Conservation (phyloP, 495 filamentous ascomycete genomes). For the Aspergillus haitiensis region DNA sequence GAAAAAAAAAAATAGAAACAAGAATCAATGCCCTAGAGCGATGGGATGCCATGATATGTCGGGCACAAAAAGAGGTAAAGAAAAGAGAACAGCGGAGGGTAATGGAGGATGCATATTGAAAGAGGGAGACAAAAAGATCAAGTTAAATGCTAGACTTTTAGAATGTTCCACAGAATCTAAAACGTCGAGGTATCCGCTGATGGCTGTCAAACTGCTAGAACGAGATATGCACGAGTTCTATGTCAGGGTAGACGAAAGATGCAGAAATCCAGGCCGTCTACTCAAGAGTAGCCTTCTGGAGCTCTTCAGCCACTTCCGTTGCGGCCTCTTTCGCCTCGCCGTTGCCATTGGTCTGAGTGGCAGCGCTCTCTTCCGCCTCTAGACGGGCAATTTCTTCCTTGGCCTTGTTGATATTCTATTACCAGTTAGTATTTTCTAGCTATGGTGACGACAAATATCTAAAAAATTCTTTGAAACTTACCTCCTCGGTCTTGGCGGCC, state of each 20-base stretch:
- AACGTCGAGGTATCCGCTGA: slow-evolving; percentile 20
- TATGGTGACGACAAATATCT: background rate
- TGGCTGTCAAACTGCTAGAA: slow-evolving; percentile 18
- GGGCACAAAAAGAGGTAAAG: background rate
- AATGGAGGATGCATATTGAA: slow-evolving; percentile 11
- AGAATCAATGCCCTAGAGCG: background rate
- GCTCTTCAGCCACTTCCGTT: slow-evolving; percentile 56
- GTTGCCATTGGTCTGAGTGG: slow-evolving; percentile 52
- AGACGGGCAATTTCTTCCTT: slow-evolving; percentile 66
- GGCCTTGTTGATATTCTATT: slow-evolving; percentile 70
- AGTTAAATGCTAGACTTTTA: slow-evolving; percentile 21
- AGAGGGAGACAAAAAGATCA: slow-evolving; percentile 11
- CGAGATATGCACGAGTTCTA: slow-evolving; percentile 18
- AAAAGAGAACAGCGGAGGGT: slow-evolving; percentile 1
- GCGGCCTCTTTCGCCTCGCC: slow-evolving; percentile 57
- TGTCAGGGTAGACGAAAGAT: background rate
- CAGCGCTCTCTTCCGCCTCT: slow-evolving; percentile 52
- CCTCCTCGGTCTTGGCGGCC: slow-evolving; percentile 85
- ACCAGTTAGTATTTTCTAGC: slow-evolving; percentile 19
- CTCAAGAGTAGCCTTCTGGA: slow-evolving; percentile 60
- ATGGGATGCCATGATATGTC: slow-evolving; percentile 2
- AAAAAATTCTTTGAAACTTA: slow-evolving; percentile 45
- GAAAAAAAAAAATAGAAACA: slow-evolving; percentile 15
- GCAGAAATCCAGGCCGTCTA: slow-evolving; percentile 44
- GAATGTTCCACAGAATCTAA: background rate